These are phyloP conservation scores for Chenopodium formosanum DNA, from an alignment of 148 eudicot species.

Conservation along the genomic window DNA sequence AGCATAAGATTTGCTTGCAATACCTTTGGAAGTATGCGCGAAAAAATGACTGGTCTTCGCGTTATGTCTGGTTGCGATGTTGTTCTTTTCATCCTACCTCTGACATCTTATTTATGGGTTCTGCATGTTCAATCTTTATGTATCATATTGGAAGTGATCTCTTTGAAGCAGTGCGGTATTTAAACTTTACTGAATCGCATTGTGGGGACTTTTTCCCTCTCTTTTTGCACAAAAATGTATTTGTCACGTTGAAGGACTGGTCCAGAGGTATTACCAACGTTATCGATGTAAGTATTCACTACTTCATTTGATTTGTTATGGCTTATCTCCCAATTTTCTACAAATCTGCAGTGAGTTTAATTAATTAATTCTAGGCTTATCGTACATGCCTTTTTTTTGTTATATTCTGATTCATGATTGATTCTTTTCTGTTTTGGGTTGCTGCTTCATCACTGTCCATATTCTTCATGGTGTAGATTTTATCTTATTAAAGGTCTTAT, in stretches of 20 bases:
- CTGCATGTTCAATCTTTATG: background rate
- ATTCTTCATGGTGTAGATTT: too few species aligned
- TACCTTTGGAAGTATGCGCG: background rate
- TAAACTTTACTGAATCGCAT: background rate
- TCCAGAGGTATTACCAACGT: background rate
- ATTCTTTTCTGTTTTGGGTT: background rate
- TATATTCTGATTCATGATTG: background rate
- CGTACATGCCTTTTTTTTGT: background rate
- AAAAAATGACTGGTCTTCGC: background rate
- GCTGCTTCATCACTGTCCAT: background rate
- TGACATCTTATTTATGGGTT: slow-evolving; percentile 10
- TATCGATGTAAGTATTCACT: background rate
- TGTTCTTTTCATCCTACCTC: slow-evolving; percentile 6
- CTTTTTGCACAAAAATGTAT: slow-evolving; percentile 6
- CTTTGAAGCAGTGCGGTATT: background rate
- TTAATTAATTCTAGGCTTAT: background rate
- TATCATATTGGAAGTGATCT: slow-evolving; percentile 9
- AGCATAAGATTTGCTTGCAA: background rate
- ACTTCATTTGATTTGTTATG: background rate
- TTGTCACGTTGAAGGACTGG: slow-evolving; percentile 7
- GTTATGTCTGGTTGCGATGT: background rate
- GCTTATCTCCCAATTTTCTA: background rate
- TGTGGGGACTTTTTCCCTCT: background rate
- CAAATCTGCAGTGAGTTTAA: background rate
- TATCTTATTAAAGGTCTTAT: too few species aligned